Evolutionary conservation across 2,329 filamentous ascomycete species (phyloP), one percentile per base, ranked within the genome.

Genomic region (Calonectria ilicicola): DNA sequence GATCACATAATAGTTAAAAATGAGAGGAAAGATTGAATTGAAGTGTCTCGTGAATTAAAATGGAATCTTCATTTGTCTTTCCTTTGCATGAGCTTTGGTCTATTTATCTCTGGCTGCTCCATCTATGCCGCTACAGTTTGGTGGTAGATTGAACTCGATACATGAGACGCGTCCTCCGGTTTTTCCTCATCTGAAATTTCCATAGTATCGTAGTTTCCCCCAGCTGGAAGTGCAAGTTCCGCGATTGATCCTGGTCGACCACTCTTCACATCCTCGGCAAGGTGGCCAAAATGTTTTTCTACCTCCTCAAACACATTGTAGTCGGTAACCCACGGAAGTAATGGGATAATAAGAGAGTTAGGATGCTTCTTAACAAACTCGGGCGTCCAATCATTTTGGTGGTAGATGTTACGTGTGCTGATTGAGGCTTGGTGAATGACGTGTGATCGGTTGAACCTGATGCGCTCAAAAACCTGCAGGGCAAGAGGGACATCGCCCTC

Each of bases 371-470:
- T 65, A 29, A 70, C 49, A 21, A 70, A 63, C 10, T 67, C 63
- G 9, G 63, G 49, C 17, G 46, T 49, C 69, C 69, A 67, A 14
- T 70, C 69, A 12, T 51, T 60, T 2, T 49, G 35, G 23, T 70
- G 63, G 19, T 42, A 51, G 23, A 51, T 56, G 5, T 70, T 56
- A 12, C 63, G 42, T 1, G 69, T 49, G 6, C 19, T 67, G 12
- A 70, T 66, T 2, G 69, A 67, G 4, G 69, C 58, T 40, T 53
- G 40, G 23, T 70, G 69, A 35, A 70, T 67, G 14, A 67, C 46
- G 21, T 70, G 51, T 5, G 69, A 70, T 40, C 69, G 63, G 32
- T 67, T 70, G 49, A 67, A 70, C 9, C 67, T 49, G 29, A 70
- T 65, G 3, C 67, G 47, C 49, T 70, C 67, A 51, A 70, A 65